Base-by-base conservation (phyloP, 2,329 filamentous ascomycete species). In the Aspergillus neoniger region DNA sequence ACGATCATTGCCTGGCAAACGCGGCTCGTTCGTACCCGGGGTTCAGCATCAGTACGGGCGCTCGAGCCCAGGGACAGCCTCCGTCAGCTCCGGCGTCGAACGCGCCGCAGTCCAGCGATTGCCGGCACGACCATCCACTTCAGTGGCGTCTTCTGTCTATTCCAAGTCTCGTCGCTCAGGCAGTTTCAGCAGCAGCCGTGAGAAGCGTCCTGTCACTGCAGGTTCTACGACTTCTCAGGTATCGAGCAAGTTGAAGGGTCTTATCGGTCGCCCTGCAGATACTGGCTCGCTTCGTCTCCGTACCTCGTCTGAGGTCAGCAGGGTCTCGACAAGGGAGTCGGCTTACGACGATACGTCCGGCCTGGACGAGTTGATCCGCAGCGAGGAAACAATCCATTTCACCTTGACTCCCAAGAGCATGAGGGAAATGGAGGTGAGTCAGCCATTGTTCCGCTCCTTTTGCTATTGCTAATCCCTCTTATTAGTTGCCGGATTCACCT, bases 341-440 rank as follows among this genome's bases (percentile, higher is more conserved):
- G 57, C 65, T 25, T 70, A 69, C 6, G 85, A 86, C 49, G 85
- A 88, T 60, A 85, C 88, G 52, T 84, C 86, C 9, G 86, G 90
- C 67, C 89, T 95, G 69, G 91, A 95, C 70, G 85, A 92, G 67
- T 81, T 94, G 54, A 93, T 95, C 63, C 86, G 91, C 59, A 92
- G 91, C 73, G 89, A 92, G 67, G 86, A 92, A 71, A 94, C 91
- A 1, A 88, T 94, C 47, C 91, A 91, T 68, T 94, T 90, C 73
- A 94, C 91, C 1, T 81, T 94, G 28, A 95, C 91, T 0, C 91
- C 91, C 0, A 87, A 90, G 70, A 91, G 84, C 67, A 91, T 94
- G 85, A 88, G 90, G 62, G 85, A 91, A 65, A 87, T 91, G 68
- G 87, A 91, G 74, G 89, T 91, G 79, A 78, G 85, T 80, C 23